Evolutionary conservation across 2,329 filamentous ascomycete species (phyloP).

Genomic region (Neurospora sp.): DNA sequence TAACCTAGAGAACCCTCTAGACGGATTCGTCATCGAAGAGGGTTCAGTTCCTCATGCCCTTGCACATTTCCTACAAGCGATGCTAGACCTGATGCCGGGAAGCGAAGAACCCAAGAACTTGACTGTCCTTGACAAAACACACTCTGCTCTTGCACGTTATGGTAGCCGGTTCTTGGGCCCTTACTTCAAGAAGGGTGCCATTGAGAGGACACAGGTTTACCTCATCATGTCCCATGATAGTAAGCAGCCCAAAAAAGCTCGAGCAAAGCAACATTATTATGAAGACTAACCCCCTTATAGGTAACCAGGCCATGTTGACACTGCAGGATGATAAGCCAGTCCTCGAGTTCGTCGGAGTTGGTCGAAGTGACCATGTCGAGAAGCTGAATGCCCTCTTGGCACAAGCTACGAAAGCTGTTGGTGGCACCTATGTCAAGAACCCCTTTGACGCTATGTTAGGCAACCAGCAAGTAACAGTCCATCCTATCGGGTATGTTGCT

Average conservation of each 20-base stretch:
- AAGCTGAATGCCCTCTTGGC: slow-evolving; percentile 41
- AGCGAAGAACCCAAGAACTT: slow-evolving; percentile 30
- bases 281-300: slow-evolving; percentile 20
- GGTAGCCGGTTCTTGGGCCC: slow-evolving; percentile 50
- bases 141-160: slow-evolving; percentile 36
- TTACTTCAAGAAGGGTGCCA: slow-evolving; percentile 43
- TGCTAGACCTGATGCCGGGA: slow-evolving; percentile 45
- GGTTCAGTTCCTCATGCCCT: slow-evolving; percentile 51
- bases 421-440: slow-evolving; percentile 49
- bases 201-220: slow-evolving; percentile 53
- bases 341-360: slow-evolving; percentile 50
- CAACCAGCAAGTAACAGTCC: slow-evolving; percentile 52
- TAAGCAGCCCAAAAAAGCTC: slow-evolving; percentile 18
- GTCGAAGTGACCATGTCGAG: slow-evolving; percentile 43
- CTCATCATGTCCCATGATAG: slow-evolving; percentile 59
- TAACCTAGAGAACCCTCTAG: slow-evolving; percentile 41
- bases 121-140: slow-evolving; percentile 31
- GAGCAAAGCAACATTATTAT: slow-evolving; percentile 1
- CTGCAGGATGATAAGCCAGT: slow-evolving; percentile 50
- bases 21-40: slow-evolving; percentile 57
- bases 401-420: slow-evolving; percentile 45
- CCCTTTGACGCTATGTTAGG: slow-evolving; percentile 48
- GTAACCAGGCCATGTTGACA: slow-evolving; percentile 49
- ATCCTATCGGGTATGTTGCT: slow-evolving; percentile 47
- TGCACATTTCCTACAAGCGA: slow-evolving; percentile 42